Percentiles rank a stretch among this genome's conserved stretches.
These are phyloP conservation scores for Chalciporus sphaerocephalus DNA, from an alignment of 768 basidiomycete species.

Conservation along the genomic window DNA sequence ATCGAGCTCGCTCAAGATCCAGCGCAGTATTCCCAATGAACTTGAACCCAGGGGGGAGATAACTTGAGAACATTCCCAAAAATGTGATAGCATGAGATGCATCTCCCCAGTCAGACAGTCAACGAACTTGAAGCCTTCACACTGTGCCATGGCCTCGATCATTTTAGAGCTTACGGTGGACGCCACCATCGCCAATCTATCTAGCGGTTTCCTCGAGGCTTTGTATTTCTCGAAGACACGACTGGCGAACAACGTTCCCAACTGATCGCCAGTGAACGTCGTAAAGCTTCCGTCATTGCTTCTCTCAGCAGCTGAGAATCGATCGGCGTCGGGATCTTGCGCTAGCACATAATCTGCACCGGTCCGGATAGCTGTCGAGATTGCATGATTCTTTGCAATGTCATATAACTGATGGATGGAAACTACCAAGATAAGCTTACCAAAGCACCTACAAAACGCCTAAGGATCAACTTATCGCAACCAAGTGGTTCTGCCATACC, in stretches of 20 bases:
- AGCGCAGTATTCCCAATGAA: constrained; percentile 84
- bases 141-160: constrained; percentile 69
- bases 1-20: constrained; percentile 58
- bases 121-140: constrained; percentile 77
- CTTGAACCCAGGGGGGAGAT: constrained; percentile 66
- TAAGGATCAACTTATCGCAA: constrained; percentile 8
- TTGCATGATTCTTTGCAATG: constrained; percentile 60
- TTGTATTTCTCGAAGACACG: constrained; percentile 43
- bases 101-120: constrained; percentile 76
- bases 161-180: constrained; percentile 91
- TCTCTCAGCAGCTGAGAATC: constrained; percentile 75
- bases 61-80: constrained; percentile 1
- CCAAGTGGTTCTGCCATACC: constrained; percentile 38
- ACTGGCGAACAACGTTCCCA: constrained; percentile 58
- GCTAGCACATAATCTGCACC: constrained; percentile 68
- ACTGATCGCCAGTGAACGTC: constrained; percentile 79
- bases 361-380: constrained; percentile 52
- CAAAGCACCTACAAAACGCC: constrained; percentile 41
- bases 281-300: constrained; percentile 52
- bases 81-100: not conserved
- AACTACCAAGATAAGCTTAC: constrained; percentile 29
- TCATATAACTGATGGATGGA: constrained; percentile 3
- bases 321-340: constrained; percentile 86
- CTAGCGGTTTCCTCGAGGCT: constrained; percentile 42
- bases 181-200: constrained; percentile 78